phyloP scores from a whole-genome alignment of 495 filamentous ascomycete species.

The Copromyces sp. region DNA sequence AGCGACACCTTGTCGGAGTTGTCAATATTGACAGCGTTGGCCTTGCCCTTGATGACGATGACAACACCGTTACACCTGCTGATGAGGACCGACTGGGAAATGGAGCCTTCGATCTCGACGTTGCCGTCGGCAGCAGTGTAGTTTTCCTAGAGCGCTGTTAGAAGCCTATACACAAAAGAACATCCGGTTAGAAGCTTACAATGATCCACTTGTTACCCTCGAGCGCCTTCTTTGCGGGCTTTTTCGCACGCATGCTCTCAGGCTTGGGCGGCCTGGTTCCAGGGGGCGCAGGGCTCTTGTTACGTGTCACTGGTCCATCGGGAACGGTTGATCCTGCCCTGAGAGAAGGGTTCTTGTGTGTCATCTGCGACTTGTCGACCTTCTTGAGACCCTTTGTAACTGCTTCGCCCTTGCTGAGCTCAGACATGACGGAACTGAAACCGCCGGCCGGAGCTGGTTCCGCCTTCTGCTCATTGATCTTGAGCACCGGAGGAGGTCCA shows the following conservation, averaged over 20 bases:
- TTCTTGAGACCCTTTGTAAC: conserved; percentile 84
- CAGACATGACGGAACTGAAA: conserved; percentile 75
- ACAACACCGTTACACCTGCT: conserved; percentile 83
- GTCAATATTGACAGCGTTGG: conserved; percentile 88
- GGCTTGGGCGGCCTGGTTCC: conserved; percentile 82
- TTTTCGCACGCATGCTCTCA: conserved; percentile 85
- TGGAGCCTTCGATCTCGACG: conserved; percentile 64
- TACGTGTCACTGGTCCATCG: conserved; percentile 44
- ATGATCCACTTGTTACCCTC: conserved; percentile 95
- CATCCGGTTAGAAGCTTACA: conserved; percentile 27
- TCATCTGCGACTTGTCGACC: conserved; percentile 91
- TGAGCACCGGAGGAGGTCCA: conserved; percentile 41
- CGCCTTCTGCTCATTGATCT: conserved; percentile 35
- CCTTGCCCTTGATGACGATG: conserved; percentile 81
- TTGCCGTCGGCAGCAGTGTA: conserved; percentile 66
- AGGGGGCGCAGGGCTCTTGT: conserved; percentile 76
- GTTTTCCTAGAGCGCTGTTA: conserved; percentile 54
- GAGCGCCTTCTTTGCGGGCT: conserved; percentile 81
- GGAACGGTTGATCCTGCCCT: conserved; percentile 63
- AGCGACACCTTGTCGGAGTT: conserved; percentile 77
- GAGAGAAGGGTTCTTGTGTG: conserved; percentile 94
- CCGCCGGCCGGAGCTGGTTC: conserved; percentile 34
- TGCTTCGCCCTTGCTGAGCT: conserved; percentile 76
- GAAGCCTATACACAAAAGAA: not conserved
- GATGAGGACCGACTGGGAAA: conserved; percentile 87